Evolutionary conservation across 1,284 basidiomycete genomes (phyloP).

Genomic region (Wolfiporia cocos): DNA sequence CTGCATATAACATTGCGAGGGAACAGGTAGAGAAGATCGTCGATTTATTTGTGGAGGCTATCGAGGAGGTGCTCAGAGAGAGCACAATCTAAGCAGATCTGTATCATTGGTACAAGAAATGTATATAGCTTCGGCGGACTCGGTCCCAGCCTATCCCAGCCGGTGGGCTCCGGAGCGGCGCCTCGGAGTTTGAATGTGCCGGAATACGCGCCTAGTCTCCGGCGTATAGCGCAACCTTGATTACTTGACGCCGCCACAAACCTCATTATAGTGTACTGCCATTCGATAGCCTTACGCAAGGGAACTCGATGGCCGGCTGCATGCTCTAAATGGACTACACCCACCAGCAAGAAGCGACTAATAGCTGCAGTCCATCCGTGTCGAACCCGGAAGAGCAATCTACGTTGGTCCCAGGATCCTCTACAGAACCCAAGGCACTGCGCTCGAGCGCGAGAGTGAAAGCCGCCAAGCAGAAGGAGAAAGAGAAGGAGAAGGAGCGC

Average conservation of each 20-base stretch:
- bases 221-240: constrained; percentile 3
- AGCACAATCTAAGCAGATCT: not conserved
- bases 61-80: constrained; percentile 51
- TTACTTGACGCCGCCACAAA: constrained; percentile 10
- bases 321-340: constrained; percentile 82
- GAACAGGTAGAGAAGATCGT: constrained; percentile 65
- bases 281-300: constrained; percentile 21
- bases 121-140: too few relatives aligned
- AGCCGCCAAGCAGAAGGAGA: constrained; percentile 65
- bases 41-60: constrained; percentile 50
- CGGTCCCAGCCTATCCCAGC: too few relatives aligned
- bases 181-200: constrained; percentile 2
- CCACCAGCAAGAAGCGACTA: constrained; percentile 63
- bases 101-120: too few relatives aligned
- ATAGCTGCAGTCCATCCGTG: constrained; percentile 42
- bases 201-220: constrained; percentile 2
- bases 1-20: constrained; percentile 68
- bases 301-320: constrained; percentile 75
- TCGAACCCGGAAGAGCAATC: constrained; percentile 24
- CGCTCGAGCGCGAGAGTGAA: constrained; percentile 73
- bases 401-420: constrained; percentile 20
- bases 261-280: constrained; percentile 7
- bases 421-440: constrained; percentile 40
- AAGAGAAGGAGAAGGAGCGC: constrained; percentile 38
- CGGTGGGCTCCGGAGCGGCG: too few relatives aligned